A percentile compares a stretch with the other conserved stretches of the same genome.
phyloP scores from a whole-genome alignment of 1,139 yeast species.

The Geotrichum cucujoidarum region DNA sequence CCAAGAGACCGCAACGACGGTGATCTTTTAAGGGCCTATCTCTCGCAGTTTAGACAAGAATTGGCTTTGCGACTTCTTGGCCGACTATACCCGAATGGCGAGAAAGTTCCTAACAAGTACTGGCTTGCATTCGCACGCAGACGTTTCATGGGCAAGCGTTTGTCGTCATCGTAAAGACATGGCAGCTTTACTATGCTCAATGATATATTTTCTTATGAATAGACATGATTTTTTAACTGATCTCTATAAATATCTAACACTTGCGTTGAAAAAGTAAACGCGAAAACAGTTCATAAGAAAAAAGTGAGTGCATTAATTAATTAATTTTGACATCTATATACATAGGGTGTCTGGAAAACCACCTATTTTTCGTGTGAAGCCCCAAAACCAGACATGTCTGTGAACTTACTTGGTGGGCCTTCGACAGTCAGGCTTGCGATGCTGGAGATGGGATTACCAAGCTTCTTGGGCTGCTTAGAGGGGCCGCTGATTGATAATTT shows the following conservation, averaged over 20 bases:
- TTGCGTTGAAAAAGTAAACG: too few relatives aligned
- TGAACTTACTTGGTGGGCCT: not conserved
- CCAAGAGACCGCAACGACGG: constrained; percentile 72
- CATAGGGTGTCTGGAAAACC: too few relatives aligned
- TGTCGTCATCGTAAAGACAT: constrained; percentile 23
- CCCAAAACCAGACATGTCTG: too few relatives aligned
- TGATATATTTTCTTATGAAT: too few relatives aligned
- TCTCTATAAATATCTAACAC: too few relatives aligned
- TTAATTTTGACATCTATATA: too few relatives aligned
- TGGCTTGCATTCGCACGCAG: constrained; percentile 97
- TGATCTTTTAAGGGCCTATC: constrained; percentile 71
- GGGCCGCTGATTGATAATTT: not conserved
- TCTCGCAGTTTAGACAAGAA: constrained; percentile 93
- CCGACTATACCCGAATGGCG: constrained; percentile 61
- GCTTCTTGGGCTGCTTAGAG: not conserved
- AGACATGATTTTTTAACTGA: too few relatives aligned
- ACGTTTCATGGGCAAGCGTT: constrained; percentile 84
- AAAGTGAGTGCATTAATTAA: too few relatives aligned
- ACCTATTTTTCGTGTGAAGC: too few relatives aligned
- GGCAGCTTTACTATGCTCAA: too few relatives aligned
- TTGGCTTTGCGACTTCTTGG: constrained; percentile 73
- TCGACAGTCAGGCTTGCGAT: not conserved
- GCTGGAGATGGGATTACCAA: not conserved
- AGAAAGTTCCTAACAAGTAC: constrained; percentile 47
- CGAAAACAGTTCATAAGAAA: too few relatives aligned